Evolutionary conservation across 106 monocot species (phyloP).

Genomic region (Triglochin maritima): DNA sequence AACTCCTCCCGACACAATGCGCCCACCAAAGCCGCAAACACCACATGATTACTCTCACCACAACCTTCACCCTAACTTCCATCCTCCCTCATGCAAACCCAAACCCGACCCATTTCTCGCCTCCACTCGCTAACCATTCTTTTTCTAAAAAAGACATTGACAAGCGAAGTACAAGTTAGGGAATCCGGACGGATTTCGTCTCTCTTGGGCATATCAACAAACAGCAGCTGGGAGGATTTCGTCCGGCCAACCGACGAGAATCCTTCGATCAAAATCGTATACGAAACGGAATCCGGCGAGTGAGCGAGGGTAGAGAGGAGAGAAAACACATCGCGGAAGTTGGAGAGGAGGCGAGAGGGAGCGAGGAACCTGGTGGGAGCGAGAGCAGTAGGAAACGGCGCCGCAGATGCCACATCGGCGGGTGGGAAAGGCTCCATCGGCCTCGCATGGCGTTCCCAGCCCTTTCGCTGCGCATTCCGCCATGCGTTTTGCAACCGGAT

Average conservation of each 20-base stretch:
- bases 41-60: conserved; percentile 35
- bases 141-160: conserved; percentile 45
- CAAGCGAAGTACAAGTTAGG: conserved; percentile 49
- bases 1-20: conserved; percentile 67
- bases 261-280: conserved; percentile 58
- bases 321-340: conserved; percentile 19
- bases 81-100: conserved; percentile 43
- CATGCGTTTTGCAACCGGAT: no score
- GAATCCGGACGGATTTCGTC: conserved; percentile 54
- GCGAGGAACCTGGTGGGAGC: no score
- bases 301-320: conserved; percentile 31
- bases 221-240: conserved; percentile 34
- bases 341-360: no score
- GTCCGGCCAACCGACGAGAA: conserved; percentile 28
- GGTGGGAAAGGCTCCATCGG: conserved; percentile 41
- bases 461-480: no score
- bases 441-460: no score
- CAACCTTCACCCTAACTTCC: no score
- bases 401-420: conserved; percentile 54
- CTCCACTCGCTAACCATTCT: conserved; percentile 33
- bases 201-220: conserved; percentile 52
- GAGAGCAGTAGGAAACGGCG: conserved; percentile 36
- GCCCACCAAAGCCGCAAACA: conserved; percentile 64
- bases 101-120: conserved; percentile 38
- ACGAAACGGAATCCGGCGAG: conserved; percentile 39